Conservation (phyloP, 2,329 filamentous ascomycete species). For the Penicillium rolfsii region DNA sequence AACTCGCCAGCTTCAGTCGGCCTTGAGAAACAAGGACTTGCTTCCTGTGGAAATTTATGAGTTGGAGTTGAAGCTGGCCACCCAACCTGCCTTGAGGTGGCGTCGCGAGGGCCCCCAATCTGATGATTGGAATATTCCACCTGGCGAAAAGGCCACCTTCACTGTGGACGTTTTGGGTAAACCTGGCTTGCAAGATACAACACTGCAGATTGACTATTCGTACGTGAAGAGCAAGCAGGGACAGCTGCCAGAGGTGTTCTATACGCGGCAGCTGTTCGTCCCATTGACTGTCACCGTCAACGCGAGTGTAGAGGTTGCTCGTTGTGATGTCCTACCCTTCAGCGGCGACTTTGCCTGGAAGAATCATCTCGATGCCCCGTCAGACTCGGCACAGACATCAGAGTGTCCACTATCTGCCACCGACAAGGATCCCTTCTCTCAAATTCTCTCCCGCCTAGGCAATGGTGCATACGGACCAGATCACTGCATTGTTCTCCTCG, state of each 20-base stretch:
- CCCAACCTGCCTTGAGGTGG: constrained; percentile 66
- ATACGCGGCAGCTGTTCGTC: constrained; percentile 79
- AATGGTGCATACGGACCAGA: constrained; percentile 55
- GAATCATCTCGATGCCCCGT: constrained; percentile 34
- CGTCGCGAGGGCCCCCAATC: constrained; percentile 55
- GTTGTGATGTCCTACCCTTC: constrained; percentile 78
- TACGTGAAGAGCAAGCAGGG: constrained; percentile 71
- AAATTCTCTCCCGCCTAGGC: constrained; percentile 49
- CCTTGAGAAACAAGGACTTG: constrained; percentile 75
- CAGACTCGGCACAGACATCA: constrained; percentile 12
- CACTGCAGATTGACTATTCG: constrained; percentile 84
- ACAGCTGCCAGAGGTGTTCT: constrained; percentile 73
- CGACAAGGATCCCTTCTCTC: constrained; percentile 49
- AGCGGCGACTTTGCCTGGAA: constrained; percentile 70
- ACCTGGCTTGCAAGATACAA: constrained; percentile 76
- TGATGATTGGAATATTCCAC: constrained; percentile 63
- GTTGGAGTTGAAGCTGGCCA: constrained; percentile 76
- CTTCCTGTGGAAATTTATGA: constrained; percentile 81
- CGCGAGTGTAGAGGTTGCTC: constrained; percentile 78
- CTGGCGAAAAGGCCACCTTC: constrained; percentile 71
- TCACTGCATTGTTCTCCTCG: constrained; percentile 78
- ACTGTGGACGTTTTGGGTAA: constrained; percentile 85
- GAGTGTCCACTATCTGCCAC: constrained; percentile 26
- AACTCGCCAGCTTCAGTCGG: constrained; percentile 73
- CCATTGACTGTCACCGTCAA: constrained; percentile 89